Base-by-base conservation (phyloP, 345 rosid species). In the Turritis glabra region DNA sequence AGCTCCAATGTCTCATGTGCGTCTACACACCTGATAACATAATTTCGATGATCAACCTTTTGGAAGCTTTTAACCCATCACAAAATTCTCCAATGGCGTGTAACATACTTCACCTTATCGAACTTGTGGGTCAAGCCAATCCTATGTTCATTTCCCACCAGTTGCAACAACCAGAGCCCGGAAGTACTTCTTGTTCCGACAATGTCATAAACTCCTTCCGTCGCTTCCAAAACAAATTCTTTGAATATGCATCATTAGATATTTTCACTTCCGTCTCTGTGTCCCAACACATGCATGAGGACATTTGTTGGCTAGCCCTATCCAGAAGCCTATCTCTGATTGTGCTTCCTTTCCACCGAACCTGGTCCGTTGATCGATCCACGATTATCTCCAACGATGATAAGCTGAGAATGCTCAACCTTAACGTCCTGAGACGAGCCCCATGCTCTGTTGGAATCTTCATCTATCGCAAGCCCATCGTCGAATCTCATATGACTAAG, bases 381-480 rank as follows among this genome's bases (percentile, higher is more conserved):
- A 43, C 63, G 12, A 23, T 82, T 13, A 52, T 73, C 59, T 69
- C 86, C 6, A 85, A 78, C 11, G 67, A 75, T 26, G 63, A 66
- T 13, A 58, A 0, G 9, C 44, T 81, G 14, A 72, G 86, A 76
- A 27, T 51, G 27, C 27, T 87, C 8, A 89, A 89, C 43, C 21
- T 65, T 10, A 79, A 57, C 11, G 86, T 87, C 66, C 79, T 87
- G 0, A 84, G 59, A 35, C 76, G 55, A 50, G 82, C 95, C 4
- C 89, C 92, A 11, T 89, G 95, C 69, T 89, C 92, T 4, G 82
- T 87, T 8, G 95, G 85, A 17, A 84, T 85, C 54, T 73, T 80
- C 13, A 48, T 85, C 2, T 72, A 74, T 23, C 84, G 85, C 29
- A 76, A 75, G 14, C 68, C 71, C 26, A n/a, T 64, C 65, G 14